These are phyloP conservation scores for Dillenia turbinata DNA, from an alignment of 164 flowering plant genomes.

Conservation along the genomic window DNA sequence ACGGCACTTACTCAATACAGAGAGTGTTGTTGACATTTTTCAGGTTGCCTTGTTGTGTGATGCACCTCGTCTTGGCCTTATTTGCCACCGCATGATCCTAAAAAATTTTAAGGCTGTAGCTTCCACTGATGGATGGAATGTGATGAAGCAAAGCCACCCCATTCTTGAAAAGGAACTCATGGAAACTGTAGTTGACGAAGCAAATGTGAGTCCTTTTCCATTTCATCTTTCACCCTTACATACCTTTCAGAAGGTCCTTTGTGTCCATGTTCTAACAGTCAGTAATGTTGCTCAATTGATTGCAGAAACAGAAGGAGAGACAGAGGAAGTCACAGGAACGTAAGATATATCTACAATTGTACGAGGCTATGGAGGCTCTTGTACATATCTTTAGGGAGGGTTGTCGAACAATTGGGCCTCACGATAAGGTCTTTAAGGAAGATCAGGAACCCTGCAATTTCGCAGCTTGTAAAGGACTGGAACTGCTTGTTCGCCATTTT, in stretches of 20 bases:
- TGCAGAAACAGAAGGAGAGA: slow-evolving; percentile 57
- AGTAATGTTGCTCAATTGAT: neutral
- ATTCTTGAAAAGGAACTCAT: slow-evolving; percentile 55
- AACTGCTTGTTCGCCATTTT: slow-evolving; percentile 76
- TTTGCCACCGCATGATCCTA: slow-evolving; percentile 61
- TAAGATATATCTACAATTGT: slow-evolving; percentile 55
- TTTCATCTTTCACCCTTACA: neutral
- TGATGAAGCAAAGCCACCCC: slow-evolving; percentile 75
- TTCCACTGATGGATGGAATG: slow-evolving; percentile 70
- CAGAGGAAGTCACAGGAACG: slow-evolving; percentile 46
- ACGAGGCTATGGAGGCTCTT: slow-evolving; percentile 94
- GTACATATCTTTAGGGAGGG: slow-evolving; percentile 90
- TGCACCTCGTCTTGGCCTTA: slow-evolving; percentile 64
- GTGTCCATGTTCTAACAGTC: neutral
- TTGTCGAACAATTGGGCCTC: slow-evolving; percentile 84
- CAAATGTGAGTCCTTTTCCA: slow-evolving; percentile 34
- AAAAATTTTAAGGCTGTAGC: slow-evolving; percentile 48
- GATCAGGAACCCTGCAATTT: slow-evolving; percentile 56
- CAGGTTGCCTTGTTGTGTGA: slow-evolving; percentile 80
- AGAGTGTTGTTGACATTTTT: slow-evolving; percentile 66
- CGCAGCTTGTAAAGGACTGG: slow-evolving; percentile 79
- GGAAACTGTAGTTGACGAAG: slow-evolving; percentile 38
- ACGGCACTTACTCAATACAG: slow-evolving; percentile 38
- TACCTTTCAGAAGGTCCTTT: neutral
- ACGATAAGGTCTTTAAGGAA: slow-evolving; percentile 49